Conservation (phyloP, 495 filamentous ascomycete species). For the Chaetomidium leptoderma region DNA sequence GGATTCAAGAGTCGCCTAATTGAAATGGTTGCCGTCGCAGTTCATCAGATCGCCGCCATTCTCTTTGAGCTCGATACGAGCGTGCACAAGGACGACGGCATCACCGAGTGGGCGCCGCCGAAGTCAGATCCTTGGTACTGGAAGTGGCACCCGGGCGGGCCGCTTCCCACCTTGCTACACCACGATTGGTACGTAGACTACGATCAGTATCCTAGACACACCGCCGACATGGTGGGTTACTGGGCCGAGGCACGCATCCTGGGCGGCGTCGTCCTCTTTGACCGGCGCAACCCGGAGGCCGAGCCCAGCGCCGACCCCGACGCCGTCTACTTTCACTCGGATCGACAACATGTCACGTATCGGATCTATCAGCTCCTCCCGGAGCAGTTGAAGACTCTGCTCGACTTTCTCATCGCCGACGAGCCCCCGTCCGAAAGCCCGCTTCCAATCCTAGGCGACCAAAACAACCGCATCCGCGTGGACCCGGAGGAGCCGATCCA, state of each 20-base stretch:
- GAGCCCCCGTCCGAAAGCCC: constrained; percentile 7
- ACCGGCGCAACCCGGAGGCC: constrained; percentile 15
- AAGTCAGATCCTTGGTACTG: neutral
- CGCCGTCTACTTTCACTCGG: constrained; percentile 22
- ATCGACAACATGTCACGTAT: constrained; percentile 13
- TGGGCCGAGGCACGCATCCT: constrained; percentile 34
- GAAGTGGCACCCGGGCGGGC: constrained; percentile 3
- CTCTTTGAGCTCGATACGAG: constrained; percentile 22
- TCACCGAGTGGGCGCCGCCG: constrained; percentile 15
- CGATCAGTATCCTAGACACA: constrained; percentile 29
- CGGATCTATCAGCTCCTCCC: constrained; percentile 23
- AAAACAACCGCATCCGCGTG: constrained; percentile 19
- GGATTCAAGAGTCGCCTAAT: constrained; percentile 27
- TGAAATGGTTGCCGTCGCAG: constrained; percentile 28
- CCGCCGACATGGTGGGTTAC: constrained; percentile 34
- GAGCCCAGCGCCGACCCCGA: constrained; percentile 3
- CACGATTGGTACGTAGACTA: constrained; percentile 24
- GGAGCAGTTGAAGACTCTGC: constrained; percentile 20
- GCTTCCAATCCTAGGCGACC: constrained; percentile 19
- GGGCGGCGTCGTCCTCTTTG: constrained; percentile 35
- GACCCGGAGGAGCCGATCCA: constrained; percentile 18
- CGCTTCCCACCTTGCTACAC: constrained; percentile 24
- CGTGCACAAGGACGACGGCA: constrained; percentile 10
- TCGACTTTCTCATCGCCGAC: constrained; percentile 22
- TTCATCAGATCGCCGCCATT: constrained; percentile 30